Conservation (phyloP, 257 asterid genomes). For the Solanum ahanhuiri region DNA sequence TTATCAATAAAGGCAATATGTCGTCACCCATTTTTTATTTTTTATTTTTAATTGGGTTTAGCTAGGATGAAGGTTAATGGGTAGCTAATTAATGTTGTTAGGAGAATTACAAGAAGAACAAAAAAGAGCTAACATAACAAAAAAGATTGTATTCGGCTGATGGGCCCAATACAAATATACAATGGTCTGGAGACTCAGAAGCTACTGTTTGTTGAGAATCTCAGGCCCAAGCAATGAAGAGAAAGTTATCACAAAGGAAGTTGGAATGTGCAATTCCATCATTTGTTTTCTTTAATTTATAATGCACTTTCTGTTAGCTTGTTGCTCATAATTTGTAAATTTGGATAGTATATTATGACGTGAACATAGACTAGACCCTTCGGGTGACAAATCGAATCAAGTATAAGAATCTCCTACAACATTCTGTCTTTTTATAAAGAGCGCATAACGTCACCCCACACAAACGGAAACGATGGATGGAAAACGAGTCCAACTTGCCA, state of each 20-base stretch:
- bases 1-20: constrained; percentile 34
- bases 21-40: constrained; percentile 20
- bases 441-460: background rate
- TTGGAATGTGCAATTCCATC: background rate
- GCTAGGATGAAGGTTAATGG: too few species aligned
- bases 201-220: background rate
- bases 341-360: background rate
- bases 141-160: too few species aligned
- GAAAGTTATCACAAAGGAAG: background rate
- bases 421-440: too few species aligned
- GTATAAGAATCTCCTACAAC: background rate
- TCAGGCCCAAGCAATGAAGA: background rate
- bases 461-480: background rate
- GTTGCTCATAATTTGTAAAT: background rate
- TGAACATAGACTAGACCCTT: too few species aligned
- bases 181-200: background rate
- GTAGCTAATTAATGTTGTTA: too few species aligned
- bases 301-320: background rate
- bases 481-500: background rate
- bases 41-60: too few species aligned
- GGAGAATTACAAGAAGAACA: too few species aligned
- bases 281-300: background rate
- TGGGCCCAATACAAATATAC: background rate
- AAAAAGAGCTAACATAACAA: too few species aligned
- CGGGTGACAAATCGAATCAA: background rate